Base-by-base conservation (phyloP, 495 filamentous ascomycete species). In the Podospora tetraspora region DNA sequence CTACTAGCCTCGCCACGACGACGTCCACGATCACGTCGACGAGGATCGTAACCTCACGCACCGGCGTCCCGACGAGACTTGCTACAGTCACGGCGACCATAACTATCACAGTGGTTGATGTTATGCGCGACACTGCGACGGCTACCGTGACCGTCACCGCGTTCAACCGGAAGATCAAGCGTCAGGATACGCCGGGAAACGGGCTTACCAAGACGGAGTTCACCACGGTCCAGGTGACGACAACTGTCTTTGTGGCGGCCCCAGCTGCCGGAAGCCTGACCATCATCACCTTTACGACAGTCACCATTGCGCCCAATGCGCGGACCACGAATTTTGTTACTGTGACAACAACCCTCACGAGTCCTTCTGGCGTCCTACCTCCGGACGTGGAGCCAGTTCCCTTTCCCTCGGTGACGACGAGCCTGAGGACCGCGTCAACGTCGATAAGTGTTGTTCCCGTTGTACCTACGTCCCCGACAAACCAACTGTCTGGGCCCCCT, bases 171-270 rank as follows among this genome's bases (percentile, higher is more conserved):
- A 72, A 59, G 5, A 29, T 59, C 4, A 25, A 69, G 4, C 63
- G 59, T 6, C 57, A 30, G 4, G 75, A 73, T 8, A 52, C 43
- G 16, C 43, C 43, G 7, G 43, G 43, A 52, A n/a, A 52, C 9
- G 43, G 43, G 43, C 43, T 52, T 52, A 52, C 43, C 19, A 52
- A 52, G 43, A 52, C 43, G 1, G 43, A 52, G 19, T n/a, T 52
- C 19, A 74, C 70, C 1, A 77, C 73, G 2, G 61, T 74, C 23
- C 69, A 68, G 30, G 57, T 70, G 9, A 76, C 69, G 5, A 71
- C 68, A 12, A 76, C 74, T 2, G 61, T 72, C 0, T 68, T 70
- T 7, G n/a, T 69, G 6, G 43, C 43, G 43, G 16, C 43, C 11
- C 72, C 70, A 19, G 67, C 64, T 32, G 59, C 63, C 6, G 29